phyloP scores from a whole-genome alignment of 2,329 filamentous ascomycete genomes.

The Shiraia sp. region DNA sequence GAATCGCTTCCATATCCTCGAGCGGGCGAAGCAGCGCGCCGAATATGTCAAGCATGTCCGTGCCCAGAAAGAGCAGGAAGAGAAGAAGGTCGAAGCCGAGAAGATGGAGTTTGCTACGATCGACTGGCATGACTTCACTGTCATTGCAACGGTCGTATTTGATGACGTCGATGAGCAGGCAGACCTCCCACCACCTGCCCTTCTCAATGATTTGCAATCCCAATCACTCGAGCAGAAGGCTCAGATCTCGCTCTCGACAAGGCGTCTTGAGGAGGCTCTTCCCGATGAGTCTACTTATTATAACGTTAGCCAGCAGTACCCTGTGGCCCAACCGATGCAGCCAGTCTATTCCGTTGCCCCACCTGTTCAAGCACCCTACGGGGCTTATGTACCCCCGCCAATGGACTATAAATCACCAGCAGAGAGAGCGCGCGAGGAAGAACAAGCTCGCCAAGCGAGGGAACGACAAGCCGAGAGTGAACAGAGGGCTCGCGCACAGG shows the following conservation, averaged over 20 bases:
- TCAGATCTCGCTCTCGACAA: slow-evolving; percentile 79
- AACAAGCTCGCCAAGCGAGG: slow-evolving; percentile 43
- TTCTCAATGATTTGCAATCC: slow-evolving; percentile 87
- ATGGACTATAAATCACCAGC: slow-evolving; percentile 37
- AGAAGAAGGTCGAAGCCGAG: slow-evolving; percentile 84
- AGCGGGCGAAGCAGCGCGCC: slow-evolving; percentile 80
- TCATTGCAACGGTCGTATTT: slow-evolving; percentile 94
- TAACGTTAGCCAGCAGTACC: slow-evolving; percentile 38
- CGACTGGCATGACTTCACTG: slow-evolving; percentile 97
- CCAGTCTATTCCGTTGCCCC: slow-evolving; percentile 34
- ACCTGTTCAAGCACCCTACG: slow-evolving; percentile 34
- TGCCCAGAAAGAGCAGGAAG: slow-evolving; percentile 82
- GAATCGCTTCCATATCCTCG: slow-evolving; percentile 79
- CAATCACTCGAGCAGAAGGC: slow-evolving; percentile 95
- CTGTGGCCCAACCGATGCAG: slow-evolving; percentile 31
- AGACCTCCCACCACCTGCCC: slow-evolving; percentile 85
- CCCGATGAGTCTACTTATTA: slow-evolving; percentile 67
- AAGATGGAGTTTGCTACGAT: slow-evolving; percentile 78
- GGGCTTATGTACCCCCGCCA: slow-evolving; percentile 30
- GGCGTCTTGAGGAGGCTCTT: slow-evolving; percentile 94
- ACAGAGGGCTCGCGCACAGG: slow-evolving; percentile 75
- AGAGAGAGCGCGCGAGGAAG: slow-evolving; percentile 42
- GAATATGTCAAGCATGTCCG: slow-evolving; percentile 87
- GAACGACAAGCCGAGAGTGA: slow-evolving; percentile 54
- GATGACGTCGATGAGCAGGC: slow-evolving; percentile 84